These are phyloP conservation scores for Zizania latifolia DNA, from an alignment of 176 grass and related monocot genomes.

Conservation along the genomic window DNA sequence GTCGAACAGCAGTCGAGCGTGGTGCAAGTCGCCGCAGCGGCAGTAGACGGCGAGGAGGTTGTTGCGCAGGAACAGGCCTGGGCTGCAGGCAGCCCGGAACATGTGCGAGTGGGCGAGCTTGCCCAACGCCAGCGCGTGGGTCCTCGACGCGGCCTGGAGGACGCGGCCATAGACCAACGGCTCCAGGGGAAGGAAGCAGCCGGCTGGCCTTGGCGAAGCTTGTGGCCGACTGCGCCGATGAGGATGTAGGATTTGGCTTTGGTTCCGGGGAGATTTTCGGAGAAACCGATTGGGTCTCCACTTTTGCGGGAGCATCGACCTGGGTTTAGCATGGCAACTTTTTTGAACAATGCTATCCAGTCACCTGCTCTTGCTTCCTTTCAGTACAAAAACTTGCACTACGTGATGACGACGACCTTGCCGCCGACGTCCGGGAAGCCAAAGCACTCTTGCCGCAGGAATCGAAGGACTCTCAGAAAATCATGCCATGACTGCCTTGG, in stretches of 20 bases:
- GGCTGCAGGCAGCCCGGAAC: constrained; percentile 42
- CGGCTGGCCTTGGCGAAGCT: background rate
- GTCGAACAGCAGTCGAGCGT: constrained; percentile 52
- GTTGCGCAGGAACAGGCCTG: constrained; percentile 44
- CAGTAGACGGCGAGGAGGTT: constrained; percentile 39
- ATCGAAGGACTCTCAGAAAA: constrained; percentile 48
- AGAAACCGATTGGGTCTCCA: background rate
- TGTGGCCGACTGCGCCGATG: background rate
- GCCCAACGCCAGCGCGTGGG: constrained; percentile 35
- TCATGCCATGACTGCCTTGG: constrained; percentile 67
- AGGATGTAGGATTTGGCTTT: background rate
- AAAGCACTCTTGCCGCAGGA: too few relatives aligned
- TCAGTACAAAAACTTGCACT: too few relatives aligned
- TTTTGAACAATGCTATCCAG: too few relatives aligned
- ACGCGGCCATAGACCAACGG: constrained; percentile 37
- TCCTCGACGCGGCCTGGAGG: constrained; percentile 33
- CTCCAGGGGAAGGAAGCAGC: constrained; percentile 1
- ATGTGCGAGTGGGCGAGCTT: constrained; percentile 63
- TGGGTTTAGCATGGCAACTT: constrained; percentile 2
- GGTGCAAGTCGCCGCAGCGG: constrained; percentile 29
- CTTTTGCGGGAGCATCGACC: background rate
- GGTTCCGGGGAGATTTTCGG: background rate
- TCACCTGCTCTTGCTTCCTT: too few relatives aligned
- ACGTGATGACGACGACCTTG: constrained; percentile 32
- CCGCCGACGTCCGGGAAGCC: constrained; percentile 55